Evolutionary conservation across 148 eudicot species (phyloP).

Genomic region (Rhododendron molle): DNA sequence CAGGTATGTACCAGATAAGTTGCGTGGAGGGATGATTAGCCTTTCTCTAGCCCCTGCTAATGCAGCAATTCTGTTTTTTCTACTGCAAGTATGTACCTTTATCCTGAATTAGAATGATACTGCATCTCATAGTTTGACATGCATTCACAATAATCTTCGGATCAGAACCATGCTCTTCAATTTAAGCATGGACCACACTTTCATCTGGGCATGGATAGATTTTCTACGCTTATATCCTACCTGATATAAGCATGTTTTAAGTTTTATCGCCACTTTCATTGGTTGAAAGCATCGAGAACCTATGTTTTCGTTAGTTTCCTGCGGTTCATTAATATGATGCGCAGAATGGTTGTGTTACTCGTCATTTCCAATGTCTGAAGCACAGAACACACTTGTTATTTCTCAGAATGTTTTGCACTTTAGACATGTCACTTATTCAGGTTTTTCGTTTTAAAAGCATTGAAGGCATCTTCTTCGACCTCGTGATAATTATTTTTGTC

Average conservation of each 20-base stretch:
- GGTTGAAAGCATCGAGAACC: background rate
- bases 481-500: background rate
- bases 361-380: background rate
- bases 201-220: background rate
- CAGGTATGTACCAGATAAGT: constrained; percentile 93
- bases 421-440: background rate
- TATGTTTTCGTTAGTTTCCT: background rate
- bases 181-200: background rate
- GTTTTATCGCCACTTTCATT: background rate
- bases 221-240: background rate
- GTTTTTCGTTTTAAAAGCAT: background rate
- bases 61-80: constrained; percentile 49
- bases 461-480: background rate
- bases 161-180: background rate
- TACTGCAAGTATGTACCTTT: constrained; percentile 51
- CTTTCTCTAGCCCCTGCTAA: constrained; percentile 76
- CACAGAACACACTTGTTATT: background rate
- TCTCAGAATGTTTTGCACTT: background rate
- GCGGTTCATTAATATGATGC: background rate
- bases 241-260: background rate
- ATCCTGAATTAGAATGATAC: background rate
- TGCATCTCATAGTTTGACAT: background rate
- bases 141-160: background rate
- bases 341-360: background rate
- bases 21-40: constrained; percentile 86